Percentiles rank a stretch among this genome's conserved stretches.
phyloP scores from a whole-genome alignment of 495 filamentous ascomycete genomes.

The Lasiosphaeria ovina region DNA sequence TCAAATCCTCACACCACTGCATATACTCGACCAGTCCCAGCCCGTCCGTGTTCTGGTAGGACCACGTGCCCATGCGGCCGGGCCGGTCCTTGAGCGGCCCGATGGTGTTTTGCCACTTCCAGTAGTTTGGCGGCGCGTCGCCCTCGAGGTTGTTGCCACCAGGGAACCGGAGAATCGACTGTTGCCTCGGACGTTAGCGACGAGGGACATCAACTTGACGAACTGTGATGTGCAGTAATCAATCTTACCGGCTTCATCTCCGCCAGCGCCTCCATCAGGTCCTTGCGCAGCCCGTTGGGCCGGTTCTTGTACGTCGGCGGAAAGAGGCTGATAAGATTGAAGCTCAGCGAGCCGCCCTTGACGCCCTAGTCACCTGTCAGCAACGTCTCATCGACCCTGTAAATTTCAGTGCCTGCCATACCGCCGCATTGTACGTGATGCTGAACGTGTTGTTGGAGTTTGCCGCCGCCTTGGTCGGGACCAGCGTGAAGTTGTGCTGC shows the following conservation, averaged over 20 bases:
- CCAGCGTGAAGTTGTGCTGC: conserved; percentile 48
- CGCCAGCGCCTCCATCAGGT: conserved; percentile 56
- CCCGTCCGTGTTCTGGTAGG: conserved; percentile 60
- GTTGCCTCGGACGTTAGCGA: not conserved
- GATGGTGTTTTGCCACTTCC: conserved; percentile 69
- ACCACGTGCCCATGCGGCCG: conserved; percentile 60
- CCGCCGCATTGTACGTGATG: conserved; percentile 54
- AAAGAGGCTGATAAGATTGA: conserved; percentile 65
- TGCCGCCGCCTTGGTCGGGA: conserved; percentile 42
- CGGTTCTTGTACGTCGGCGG: conserved; percentile 64
- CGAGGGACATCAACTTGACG: not conserved
- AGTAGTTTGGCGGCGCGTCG: conserved; percentile 49
- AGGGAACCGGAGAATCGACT: conserved; percentile 57
- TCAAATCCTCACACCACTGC: conserved; percentile 64
- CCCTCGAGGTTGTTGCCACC: conserved; percentile 70
- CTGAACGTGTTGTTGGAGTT: conserved; percentile 66
- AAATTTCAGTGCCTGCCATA: conserved; percentile 11
- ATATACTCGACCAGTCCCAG: conserved; percentile 64
- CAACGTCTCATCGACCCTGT: not conserved
- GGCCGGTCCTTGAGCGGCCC: conserved; percentile 62
- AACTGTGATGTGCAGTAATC: not conserved
- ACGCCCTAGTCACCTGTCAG: conserved; percentile 9
- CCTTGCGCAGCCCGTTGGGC: conserved; percentile 59
- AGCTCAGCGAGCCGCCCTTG: conserved; percentile 51
- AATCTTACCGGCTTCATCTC: conserved; percentile 44